Base-by-base conservation (phyloP, 345 rosid genomes). In the Gossypium rotundifolium region DNA sequence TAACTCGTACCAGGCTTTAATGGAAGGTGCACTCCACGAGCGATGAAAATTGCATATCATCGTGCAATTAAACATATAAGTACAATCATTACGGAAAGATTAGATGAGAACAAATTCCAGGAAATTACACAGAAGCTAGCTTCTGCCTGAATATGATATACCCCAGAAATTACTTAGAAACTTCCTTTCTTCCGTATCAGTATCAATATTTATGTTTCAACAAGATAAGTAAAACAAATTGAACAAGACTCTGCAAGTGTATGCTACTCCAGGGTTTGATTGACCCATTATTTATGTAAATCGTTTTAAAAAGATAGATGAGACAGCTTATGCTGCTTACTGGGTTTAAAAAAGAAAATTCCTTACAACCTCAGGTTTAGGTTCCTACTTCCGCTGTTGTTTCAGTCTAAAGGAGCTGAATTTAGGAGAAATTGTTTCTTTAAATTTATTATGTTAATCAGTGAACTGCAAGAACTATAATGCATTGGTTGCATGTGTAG, bases 91-190 rank as follows among this genome's bases (percentile, higher is more conserved):
- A 60, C 18, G 42, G 63, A 59, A 23, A 11, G 33, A 11, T 22
- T 6, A 25, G 40, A 59, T 12, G 65, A 60, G 42, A 27, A 60
- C 65, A 60, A 27, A 27, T 25, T 27, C 17, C 7, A 40, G 40
- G 65, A 60, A 60, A 60, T 13, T 27, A 60, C 65, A 60, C 3
- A 60, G 65, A 60, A 60, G 64, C 63, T 58, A 57, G 61, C 63
- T 58, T 59, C 64, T 11, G 16, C 64, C 33, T 18, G 23, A n/a
- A 18, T 54, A 8, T 54, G 11, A n/a, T 8, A 59, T 2, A 59
- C 33, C 64, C 40, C 11, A 59, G 64, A 59, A 59, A 59, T 59
- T 59, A 4, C 64, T 23, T 59, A 11, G 64, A 25, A 59, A 25
- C 29, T 58, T 22, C 33, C 8, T 58, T 22, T 14, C 8, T 59